These are phyloP conservation scores for Giardia muris DNA, from an alignment of 208 protist species.

Conservation along the genomic window DNA sequence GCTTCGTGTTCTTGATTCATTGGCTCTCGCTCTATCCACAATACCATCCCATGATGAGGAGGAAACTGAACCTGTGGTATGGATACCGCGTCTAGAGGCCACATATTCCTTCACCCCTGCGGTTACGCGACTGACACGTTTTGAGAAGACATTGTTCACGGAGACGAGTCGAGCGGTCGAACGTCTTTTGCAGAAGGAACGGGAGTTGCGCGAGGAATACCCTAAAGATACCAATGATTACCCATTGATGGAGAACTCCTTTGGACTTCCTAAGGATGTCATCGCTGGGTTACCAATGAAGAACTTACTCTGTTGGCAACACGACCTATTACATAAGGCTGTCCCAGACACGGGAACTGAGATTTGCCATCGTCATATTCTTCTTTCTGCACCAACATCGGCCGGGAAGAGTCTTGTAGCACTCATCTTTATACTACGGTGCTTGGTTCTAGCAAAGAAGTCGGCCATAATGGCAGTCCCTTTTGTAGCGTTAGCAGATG, in stretches of 20 bases:
- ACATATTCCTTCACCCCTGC: too few species aligned
- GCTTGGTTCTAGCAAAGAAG: not conserved
- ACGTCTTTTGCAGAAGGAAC: too few species aligned
- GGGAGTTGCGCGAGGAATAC: too few species aligned
- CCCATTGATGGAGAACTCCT: not conserved
- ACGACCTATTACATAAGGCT: not conserved
- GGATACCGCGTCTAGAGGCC: too few species aligned
- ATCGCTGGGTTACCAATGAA: not conserved
- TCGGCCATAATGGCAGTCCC: slow-evolving; percentile 2
- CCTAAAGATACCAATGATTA: too few species aligned
- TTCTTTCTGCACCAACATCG: not conserved
- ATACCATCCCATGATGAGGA: too few species aligned
- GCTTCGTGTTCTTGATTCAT: too few species aligned
- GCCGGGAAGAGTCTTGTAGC: not conserved
- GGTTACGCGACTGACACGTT: too few species aligned
- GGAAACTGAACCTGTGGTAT: too few species aligned
- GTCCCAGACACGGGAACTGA: not conserved
- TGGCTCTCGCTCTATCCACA: too few species aligned
- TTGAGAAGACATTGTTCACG: too few species aligned
- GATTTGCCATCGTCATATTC: not conserved
- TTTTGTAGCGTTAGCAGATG: slow-evolving; percentile 9
- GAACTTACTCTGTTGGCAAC: not conserved
- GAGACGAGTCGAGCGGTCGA: too few species aligned
- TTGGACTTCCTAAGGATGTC: not conserved
- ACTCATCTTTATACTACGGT: not conserved